These are phyloP conservation scores for Calocybe indica DNA, from an alignment of 768 basidiomycete genomes.

Conservation along the genomic window DNA sequence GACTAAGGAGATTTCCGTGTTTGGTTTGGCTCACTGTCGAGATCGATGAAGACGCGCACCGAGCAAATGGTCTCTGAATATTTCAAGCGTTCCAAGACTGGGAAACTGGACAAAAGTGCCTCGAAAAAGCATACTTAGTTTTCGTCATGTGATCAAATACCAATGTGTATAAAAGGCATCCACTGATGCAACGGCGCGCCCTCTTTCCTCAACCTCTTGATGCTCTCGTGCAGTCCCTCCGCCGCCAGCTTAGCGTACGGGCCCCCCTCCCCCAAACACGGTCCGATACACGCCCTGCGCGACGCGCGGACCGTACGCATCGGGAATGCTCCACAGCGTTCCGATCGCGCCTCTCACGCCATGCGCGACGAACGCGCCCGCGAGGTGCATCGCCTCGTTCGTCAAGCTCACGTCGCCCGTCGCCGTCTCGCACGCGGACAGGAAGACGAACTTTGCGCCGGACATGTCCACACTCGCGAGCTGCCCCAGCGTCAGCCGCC, in stretches of 20 bases:
- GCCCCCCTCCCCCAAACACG: background rate
- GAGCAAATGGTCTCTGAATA: constrained; percentile 52
- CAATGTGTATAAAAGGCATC: constrained; percentile 3
- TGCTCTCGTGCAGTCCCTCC: background rate
- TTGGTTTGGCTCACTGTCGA: background rate
- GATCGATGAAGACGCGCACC: constrained; percentile 20
- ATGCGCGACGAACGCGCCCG: constrained; percentile 21
- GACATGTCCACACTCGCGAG: constrained; percentile 13
- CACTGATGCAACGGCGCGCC: background rate
- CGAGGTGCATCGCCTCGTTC: constrained; percentile 29
- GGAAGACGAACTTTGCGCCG: constrained; percentile 26
- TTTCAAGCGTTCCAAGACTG: constrained; percentile 42
- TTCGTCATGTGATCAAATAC: background rate
- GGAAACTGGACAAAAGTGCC: constrained; percentile 60
- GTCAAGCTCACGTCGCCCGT: constrained; percentile 10
- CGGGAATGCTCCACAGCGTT: constrained; percentile 12
- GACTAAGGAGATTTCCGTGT: background rate
- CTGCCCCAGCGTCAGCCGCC: constrained; percentile 16
- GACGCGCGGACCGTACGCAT: constrained; percentile 1
- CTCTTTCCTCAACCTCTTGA: background rate
- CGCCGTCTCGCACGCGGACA: constrained; percentile 22
- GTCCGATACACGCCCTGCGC: constrained; percentile 1
- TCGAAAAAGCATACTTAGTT: constrained; percentile 26
- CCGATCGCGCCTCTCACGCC: constrained; percentile 18
- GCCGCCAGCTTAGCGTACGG: constrained; percentile 1